Percentiles rank a stretch among this genome's conserved stretches.
Evolutionary conservation across 1,139 yeast species (phyloP).

Genomic region (Tardiomyces blankii): DNA sequence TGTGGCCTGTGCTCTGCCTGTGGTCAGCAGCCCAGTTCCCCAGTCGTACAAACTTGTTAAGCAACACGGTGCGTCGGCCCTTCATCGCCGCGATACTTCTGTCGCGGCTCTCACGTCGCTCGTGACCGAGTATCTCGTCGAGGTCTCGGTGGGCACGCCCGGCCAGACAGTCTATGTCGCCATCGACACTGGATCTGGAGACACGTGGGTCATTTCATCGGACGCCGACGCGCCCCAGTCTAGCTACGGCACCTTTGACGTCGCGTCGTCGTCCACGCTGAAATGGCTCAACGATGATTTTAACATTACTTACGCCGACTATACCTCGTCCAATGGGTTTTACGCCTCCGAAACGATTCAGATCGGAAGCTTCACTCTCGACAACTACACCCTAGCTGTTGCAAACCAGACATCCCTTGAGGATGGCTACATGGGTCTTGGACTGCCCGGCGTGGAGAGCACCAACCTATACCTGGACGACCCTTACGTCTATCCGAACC

Average conservation of each 20-base stretch:
- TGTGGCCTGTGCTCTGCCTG: too few relatives aligned
- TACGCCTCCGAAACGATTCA: constrained; percentile 44
- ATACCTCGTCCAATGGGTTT: constrained; percentile 41
- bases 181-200: background rate
- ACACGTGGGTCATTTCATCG: background rate
- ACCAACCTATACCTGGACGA: background rate
- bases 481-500: background rate
- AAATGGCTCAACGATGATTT: constrained; percentile 2
- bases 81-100: background rate
- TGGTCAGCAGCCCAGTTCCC: too few relatives aligned
- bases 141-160: background rate
- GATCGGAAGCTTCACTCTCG: constrained; percentile 33
- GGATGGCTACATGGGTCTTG: background rate
- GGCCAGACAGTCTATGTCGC: background rate
- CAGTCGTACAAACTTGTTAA: too few relatives aligned
- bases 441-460: background rate
- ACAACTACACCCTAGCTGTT: constrained; percentile 38
- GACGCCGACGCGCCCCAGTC: background rate
- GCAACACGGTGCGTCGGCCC: too few relatives aligned
- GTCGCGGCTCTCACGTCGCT: background rate
- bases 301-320: constrained; percentile 37
- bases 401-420: background rate
- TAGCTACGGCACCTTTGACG: constrained; percentile 24
- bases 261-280: constrained; percentile 32
- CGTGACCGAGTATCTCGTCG: background rate